A percentile compares a stretch with the other conserved stretches of the same genome.
phyloP scores from a whole-genome alignment of 129 eudicot species.

The Logfia minima region DNA sequence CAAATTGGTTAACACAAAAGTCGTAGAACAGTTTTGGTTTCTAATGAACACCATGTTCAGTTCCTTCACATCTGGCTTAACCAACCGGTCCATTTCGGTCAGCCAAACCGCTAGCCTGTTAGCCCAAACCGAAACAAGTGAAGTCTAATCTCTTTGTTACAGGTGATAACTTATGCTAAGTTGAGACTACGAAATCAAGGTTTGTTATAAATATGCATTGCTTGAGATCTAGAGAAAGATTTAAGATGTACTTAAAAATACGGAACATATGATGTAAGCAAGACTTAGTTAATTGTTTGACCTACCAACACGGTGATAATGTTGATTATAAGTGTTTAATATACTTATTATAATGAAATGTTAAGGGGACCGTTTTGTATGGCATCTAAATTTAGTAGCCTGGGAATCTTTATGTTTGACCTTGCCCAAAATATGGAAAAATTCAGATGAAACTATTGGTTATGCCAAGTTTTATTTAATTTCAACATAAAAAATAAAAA shows the following conservation, averaged over 20 bases:
- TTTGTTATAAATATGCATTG: conserved; percentile 13
- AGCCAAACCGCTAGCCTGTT: conserved; percentile 6
- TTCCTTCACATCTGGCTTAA: conserved; percentile 53
- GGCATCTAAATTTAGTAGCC: conserved; percentile 25
- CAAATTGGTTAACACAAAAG: conserved; percentile 55
- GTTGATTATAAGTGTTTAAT: neutral
- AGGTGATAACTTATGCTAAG: neutral
- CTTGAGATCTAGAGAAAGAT: neutral
- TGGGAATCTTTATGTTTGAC: conserved; percentile 29
- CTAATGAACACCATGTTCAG: conserved; percentile 39
- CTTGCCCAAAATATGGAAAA: neutral
- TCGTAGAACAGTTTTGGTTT: conserved; percentile 43
- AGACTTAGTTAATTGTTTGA: conserved; percentile 34
- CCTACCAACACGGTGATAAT: conserved; percentile 34
- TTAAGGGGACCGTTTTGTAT: conserved; percentile 18
- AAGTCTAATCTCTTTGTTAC: neutral
- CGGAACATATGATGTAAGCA: conserved; percentile 31
- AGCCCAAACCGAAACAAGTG: neutral
- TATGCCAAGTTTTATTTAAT: neutral
- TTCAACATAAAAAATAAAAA: neutral
- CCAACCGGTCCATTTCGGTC: conserved; percentile 54
- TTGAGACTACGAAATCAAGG: neutral
- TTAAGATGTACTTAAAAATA: conserved; percentile 1
- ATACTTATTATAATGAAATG: neutral
- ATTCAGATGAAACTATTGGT: neutral